These are phyloP conservation scores for Hamamelis virginiana DNA, from an alignment of 164 flowering plant genomes.

Conservation along the genomic window DNA sequence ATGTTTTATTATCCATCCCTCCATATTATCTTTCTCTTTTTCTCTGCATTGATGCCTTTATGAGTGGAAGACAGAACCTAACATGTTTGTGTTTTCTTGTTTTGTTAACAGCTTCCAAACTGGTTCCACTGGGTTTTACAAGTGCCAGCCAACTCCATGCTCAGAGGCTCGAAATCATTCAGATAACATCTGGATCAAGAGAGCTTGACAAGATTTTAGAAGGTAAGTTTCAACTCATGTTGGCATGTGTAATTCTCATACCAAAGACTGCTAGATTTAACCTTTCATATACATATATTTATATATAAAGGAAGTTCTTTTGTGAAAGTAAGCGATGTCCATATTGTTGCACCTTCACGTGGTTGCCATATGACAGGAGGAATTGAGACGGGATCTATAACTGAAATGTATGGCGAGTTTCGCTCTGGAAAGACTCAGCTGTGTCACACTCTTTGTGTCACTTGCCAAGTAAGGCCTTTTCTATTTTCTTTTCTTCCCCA, in stretches of 20 bases:
- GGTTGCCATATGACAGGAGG: conserved; percentile 56
- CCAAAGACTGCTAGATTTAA: neutral
- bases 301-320: neutral
- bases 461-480: conserved; percentile 75
- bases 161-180: conserved; percentile 86
- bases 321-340: neutral
- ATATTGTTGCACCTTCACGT: neutral
- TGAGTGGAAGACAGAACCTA: neutral
- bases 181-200: conserved; percentile 86
- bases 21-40: neutral
- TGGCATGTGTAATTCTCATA: neutral
- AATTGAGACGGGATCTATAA: conserved; percentile 90
- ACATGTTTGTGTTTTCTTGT: conserved; percentile 2
- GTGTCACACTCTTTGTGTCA: conserved; percentile 93
- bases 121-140: conserved; percentile 92
- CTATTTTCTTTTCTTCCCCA: neutral
- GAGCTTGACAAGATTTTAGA: conserved; percentile 91
- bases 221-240: conserved; percentile 35
- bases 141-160: conserved; percentile 93
- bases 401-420: conserved; percentile 94
- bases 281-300: too few species aligned
- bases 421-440: conserved; percentile 96
- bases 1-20: neutral
- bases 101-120: conserved; percentile 67
- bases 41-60: neutral